These are phyloP conservation scores for Pseudocercospora crystallina DNA, from an alignment of 2,329 filamentous ascomycete species.

Conservation along the genomic window DNA sequence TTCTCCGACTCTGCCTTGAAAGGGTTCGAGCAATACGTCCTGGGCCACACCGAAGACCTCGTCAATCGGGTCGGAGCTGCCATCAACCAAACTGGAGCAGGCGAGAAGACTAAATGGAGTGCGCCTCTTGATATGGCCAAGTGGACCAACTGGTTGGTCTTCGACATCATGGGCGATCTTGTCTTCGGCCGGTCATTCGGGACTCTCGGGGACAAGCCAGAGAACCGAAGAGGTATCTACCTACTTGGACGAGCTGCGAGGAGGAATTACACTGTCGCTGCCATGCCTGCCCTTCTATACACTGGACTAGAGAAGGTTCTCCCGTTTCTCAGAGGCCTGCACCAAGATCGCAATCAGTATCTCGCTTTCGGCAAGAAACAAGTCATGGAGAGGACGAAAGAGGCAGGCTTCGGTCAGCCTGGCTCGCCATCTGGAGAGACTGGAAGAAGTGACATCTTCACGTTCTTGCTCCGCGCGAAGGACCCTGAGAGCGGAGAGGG, in stretches of 20 bases:
- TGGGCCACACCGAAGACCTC: constrained; percentile 24
- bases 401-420: constrained; percentile 14
- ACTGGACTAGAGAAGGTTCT: constrained; percentile 26
- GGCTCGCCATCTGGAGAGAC: constrained; percentile 18
- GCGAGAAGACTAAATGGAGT: constrained; percentile 23
- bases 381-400: constrained; percentile 26
- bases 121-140: constrained; percentile 24
- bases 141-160: constrained; percentile 43
- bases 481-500: constrained; percentile 42
- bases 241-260: constrained; percentile 47
- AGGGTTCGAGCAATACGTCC: constrained; percentile 27
- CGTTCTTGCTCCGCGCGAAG: constrained; percentile 25
- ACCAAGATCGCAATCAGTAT: constrained; percentile 27
- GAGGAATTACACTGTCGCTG: constrained; percentile 43
- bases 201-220: constrained; percentile 24
- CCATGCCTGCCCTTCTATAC: constrained; percentile 29
- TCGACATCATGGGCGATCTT: constrained; percentile 55
- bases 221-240: constrained; percentile 41
- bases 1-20: constrained; percentile 40
- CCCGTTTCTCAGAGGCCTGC: constrained; percentile 25
- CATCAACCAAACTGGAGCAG: constrained; percentile 7
- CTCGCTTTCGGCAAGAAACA: constrained; percentile 32
- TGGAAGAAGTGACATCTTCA: constrained; percentile 29
- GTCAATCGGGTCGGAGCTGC: constrained; percentile 15
- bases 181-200: constrained; percentile 40